phyloP scores from a whole-genome alignment of 805 yeast genomes.

The Jamesozyma hellenica region DNA sequence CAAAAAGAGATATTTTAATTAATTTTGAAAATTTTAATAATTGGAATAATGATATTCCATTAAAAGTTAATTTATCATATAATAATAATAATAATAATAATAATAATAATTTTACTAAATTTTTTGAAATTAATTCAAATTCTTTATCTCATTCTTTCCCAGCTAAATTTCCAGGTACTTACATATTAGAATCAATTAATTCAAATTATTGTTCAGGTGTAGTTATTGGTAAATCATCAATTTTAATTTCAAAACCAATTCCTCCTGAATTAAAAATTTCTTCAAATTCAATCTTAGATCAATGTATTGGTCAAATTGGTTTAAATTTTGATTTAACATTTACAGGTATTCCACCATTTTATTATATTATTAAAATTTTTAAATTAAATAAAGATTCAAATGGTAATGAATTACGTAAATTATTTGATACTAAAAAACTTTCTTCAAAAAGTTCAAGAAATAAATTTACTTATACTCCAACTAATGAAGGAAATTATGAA shows the following conservation, averaged over 20 bases:
- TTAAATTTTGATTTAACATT: slow-evolving; percentile 58
- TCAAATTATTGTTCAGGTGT: slow-evolving; percentile 62
- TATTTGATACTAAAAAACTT: slow-evolving; percentile 30
- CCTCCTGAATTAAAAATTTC: slow-evolving; percentile 38
- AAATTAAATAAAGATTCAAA: slow-evolving; percentile 30
- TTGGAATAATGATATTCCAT: slow-evolving; percentile 27
- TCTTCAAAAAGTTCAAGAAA: slow-evolving; percentile 37
- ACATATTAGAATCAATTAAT: slow-evolving; percentile 41
- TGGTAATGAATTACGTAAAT: slow-evolving; percentile 19
- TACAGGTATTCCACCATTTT: slow-evolving; percentile 77
- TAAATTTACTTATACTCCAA: slow-evolving; percentile 64
- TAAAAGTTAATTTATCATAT: slow-evolving; percentile 28
- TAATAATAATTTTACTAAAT: slow-evolving; percentile 11
- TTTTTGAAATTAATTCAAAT: slow-evolving; percentile 8
- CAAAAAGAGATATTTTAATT: slow-evolving; percentile 31
- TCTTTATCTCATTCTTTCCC: slow-evolving; percentile 26
- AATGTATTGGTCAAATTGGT: slow-evolving; percentile 90
- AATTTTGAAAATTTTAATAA: slow-evolving; percentile 22
- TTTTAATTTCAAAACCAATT: slow-evolving; percentile 49
- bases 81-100: slow-evolving; percentile 6
- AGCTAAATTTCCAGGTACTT: slow-evolving; percentile 56
- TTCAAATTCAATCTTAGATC: slow-evolving; percentile 53
- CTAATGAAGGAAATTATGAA: slow-evolving; percentile 69
- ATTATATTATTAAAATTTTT: slow-evolving; percentile 51
- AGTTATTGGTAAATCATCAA: slow-evolving; percentile 44